These are phyloP conservation scores for Penicillium hesseltinei DNA, from an alignment of 2,329 filamentous ascomycete genomes.

Conservation along the genomic window DNA sequence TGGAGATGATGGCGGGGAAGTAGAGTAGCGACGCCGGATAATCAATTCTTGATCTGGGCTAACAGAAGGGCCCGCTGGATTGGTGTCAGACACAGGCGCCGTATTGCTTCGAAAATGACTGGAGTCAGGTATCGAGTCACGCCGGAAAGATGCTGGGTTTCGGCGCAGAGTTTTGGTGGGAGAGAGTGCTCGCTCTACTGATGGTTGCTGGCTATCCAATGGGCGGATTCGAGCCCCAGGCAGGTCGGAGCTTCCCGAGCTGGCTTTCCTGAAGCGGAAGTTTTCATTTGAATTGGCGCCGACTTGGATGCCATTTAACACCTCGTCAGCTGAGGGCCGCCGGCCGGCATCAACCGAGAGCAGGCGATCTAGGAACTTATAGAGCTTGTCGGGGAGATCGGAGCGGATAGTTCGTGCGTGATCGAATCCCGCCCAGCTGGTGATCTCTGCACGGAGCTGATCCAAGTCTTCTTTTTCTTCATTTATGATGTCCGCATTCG, in stretches of 20 bases:
- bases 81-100: slow-evolving; percentile 15
- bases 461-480: slow-evolving; percentile 93
- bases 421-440: slow-evolving; percentile 81
- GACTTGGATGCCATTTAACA: slow-evolving; percentile 72
- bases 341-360: slow-evolving; percentile 73
- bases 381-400: slow-evolving; percentile 82
- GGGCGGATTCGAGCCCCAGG: slow-evolving; percentile 40
- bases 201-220: slow-evolving; percentile 37
- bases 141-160: slow-evolving; percentile 24
- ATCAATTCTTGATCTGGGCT: slow-evolving; percentile 34
- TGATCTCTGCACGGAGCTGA: slow-evolving; percentile 78
- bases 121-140: slow-evolving; percentile 29
- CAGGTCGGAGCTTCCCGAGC: slow-evolving; percentile 34
- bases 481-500: slow-evolving; percentile 75
- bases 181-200: slow-evolving; percentile 30
- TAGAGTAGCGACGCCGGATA: slow-evolving; percentile 31
- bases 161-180: slow-evolving; percentile 26
- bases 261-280: slow-evolving; percentile 39
- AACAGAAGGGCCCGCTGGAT: slow-evolving; percentile 19
- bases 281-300: slow-evolving; percentile 54
- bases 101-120: slow-evolving; percentile 15
- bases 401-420: slow-evolving; percentile 71
- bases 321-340: slow-evolving; percentile 81
- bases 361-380: slow-evolving; percentile 76
- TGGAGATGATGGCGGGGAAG: slow-evolving; percentile 27